Conservation (phyloP, 164 flowering plant species). For the Cinnamomum chago region DNA sequence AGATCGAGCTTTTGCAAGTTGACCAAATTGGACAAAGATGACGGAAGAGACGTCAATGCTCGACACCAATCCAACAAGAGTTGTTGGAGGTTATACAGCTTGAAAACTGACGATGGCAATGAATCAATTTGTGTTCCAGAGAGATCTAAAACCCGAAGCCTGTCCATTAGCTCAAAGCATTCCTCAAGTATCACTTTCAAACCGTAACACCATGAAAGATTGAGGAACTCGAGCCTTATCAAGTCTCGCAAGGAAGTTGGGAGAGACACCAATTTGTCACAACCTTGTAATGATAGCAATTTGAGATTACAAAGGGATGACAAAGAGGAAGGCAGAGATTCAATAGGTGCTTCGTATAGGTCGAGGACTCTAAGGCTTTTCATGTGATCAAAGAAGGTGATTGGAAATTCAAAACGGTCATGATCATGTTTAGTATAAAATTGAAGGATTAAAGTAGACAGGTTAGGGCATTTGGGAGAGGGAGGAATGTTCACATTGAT, state of each 20-base stretch:
- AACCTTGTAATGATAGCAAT: background rate
- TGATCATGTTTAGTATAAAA: too few relatives aligned
- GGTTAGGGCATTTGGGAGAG: background rate
- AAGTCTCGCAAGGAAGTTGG: background rate
- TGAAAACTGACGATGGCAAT: background rate
- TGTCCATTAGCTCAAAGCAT: background rate
- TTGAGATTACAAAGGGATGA: background rate
- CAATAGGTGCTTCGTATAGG: background rate
- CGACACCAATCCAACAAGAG: fast-evolving
- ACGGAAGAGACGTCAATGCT: background rate
- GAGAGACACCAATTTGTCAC: background rate
- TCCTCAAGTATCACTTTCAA: background rate
- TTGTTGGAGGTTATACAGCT: background rate
- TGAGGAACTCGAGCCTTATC: background rate
- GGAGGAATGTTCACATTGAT: background rate
- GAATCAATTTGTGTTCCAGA: background rate
- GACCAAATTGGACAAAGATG: background rate
- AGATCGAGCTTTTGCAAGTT: background rate
- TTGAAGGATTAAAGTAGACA: background rate
- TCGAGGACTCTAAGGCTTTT: background rate
- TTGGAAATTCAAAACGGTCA: background rate
- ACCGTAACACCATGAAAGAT: fast-evolving
- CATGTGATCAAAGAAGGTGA: background rate
- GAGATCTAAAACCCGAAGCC: background rate
- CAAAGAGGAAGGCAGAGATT: background rate